Evolutionary conservation across 2,329 filamentous ascomycete genomes (phyloP), one percentile per base, ranked within the genome.

Genomic region (Huntiella savannae): DNA sequence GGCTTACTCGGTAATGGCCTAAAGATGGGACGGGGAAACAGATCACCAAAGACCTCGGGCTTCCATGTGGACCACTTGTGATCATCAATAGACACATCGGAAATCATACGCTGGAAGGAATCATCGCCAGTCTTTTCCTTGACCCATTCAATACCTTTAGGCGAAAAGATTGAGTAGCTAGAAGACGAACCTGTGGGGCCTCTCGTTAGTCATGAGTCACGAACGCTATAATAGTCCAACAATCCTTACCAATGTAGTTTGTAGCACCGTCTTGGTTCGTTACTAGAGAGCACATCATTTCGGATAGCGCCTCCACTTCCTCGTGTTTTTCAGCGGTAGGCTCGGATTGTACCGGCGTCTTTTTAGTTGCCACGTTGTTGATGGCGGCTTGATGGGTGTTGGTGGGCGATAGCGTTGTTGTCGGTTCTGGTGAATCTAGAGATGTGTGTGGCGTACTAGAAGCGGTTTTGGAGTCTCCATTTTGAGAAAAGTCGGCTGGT

Each of bases 11-110:
- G 91, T 32, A 96, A 62, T 12, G 77, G 79, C 50, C 81, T 80
- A 67, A 88, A 95, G 22, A 94, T 72, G 12, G 79, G 79, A 34
- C 87, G 77, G 45, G 78, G 76, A 63, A 96, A 96, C 15, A 98
- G 74, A 59, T 96, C 88, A 43, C 81, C 76, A 60, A 96, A 96
- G 17, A 96, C 80, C 58, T 96, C 87, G n/a, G 87, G 87, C 57
- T 93, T 94, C 91, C 91, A 96, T 55, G 91, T 84, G 55, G 84
- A 85, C 82, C 85, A 95, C 59, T 93, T 94, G 61, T 91, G 84
- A 56, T 94, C 85, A 54, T 94, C 84, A 37, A 92, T 77, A 19
- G 82, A 84, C n/a, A 88, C 82, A 45, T 84, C 79, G 2, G 80
- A 80, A 47, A 98, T 94, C 82, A 95, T 96, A 48, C 83, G 75